A percentile compares a stretch with the other conserved stretches of the same genome.
Conservation (phyloP, 306 rosid species). For the Malus orientalis region DNA sequence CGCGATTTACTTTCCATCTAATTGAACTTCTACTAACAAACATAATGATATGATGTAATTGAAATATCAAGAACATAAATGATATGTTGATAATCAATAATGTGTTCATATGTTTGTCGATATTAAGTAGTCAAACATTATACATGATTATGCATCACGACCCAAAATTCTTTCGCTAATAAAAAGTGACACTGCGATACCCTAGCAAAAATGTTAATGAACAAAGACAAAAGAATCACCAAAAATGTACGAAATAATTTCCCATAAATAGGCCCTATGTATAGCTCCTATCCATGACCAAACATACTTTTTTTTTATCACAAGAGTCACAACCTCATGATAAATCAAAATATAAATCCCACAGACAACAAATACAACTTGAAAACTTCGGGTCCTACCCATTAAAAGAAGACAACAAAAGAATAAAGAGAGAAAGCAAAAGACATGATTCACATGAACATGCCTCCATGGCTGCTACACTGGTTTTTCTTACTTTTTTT, state of each 20-base stretch:
- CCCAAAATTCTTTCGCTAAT: too few species aligned
- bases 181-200: not conserved
- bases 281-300: not conserved
- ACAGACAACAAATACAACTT: not conserved
- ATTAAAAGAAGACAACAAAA: slow-evolving; percentile 13
- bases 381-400: slow-evolving; percentile 13
- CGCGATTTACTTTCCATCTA: not conserved
- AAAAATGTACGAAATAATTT: not conserved
- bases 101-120: not conserved
- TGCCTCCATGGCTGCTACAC: not conserved
- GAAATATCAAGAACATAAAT: too few species aligned
- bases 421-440: slow-evolving; percentile 6
- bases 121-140: not conserved
- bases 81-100: not conserved
- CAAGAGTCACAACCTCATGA: not conserved
- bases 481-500: not conserved
- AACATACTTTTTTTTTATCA: not conserved
- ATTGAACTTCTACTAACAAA: too few species aligned
- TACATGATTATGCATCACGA: not conserved
- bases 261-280: not conserved
- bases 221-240: not conserved
- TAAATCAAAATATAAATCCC: not conserved
- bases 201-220: not conserved
- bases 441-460: not conserved
- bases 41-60: too few species aligned